phyloP scores from a whole-genome alignment of 106 monocot species.

The Iris macrosiphon region DNA sequence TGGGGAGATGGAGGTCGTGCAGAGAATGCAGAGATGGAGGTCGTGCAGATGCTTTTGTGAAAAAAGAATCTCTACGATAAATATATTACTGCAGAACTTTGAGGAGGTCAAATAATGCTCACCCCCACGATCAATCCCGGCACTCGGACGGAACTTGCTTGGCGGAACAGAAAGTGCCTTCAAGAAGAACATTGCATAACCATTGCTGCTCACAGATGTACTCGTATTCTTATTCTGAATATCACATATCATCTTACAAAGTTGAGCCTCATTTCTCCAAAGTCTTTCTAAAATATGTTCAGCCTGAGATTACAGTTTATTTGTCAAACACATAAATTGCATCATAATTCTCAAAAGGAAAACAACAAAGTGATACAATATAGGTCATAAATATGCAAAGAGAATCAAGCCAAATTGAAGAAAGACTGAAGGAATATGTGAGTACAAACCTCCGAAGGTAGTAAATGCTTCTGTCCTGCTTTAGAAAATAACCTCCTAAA shows the following conservation, averaged over 20 bases:
- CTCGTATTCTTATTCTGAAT: slow-evolving; percentile 38
- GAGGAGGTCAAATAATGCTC: slow-evolving; percentile 8
- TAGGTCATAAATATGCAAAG: neutral
- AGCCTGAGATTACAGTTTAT: slow-evolving; percentile 28
- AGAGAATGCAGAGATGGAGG: no score
- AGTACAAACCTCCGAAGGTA: slow-evolving; percentile 55
- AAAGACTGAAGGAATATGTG: neutral
- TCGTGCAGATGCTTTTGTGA: no score
- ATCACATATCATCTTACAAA: slow-evolving; percentile 74
- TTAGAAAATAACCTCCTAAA: slow-evolving; percentile 26
- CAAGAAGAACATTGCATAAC: slow-evolving; percentile 68
- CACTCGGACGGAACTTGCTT: slow-evolving; percentile 76
- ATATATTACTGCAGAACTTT: no score
- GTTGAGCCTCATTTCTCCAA: slow-evolving; percentile 55
- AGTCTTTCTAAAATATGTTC: slow-evolving; percentile 52
- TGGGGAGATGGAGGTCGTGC: no score
- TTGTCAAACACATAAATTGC: slow-evolving; percentile 1
- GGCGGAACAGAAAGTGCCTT: slow-evolving; percentile 83
- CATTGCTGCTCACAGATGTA: slow-evolving; percentile 14
- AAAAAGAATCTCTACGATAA: no score
- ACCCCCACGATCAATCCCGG: slow-evolving; percentile 21
- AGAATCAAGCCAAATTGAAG: neutral
- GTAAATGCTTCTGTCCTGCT: slow-evolving; percentile 38
- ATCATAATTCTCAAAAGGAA: neutral
- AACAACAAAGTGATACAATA: neutral